Evolutionary conservation across 106 monocot species (phyloP).

Genomic region (Ottelia alismoides): DNA sequence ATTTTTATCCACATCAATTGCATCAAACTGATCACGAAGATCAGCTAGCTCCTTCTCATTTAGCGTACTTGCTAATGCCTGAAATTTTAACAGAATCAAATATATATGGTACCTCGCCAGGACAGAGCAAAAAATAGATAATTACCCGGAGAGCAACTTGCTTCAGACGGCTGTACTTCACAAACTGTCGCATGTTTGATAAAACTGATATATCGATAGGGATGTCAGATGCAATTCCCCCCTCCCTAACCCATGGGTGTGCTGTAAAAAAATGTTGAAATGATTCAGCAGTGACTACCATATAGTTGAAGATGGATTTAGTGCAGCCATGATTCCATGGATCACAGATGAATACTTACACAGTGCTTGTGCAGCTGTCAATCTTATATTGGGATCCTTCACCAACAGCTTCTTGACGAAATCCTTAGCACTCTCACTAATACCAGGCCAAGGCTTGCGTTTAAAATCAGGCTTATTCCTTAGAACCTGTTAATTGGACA

Average conservation of each 20-base stretch:
- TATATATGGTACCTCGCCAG: too few relatives aligned
- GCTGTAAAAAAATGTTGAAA: too few relatives aligned
- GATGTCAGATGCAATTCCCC: slow-evolving; percentile 71
- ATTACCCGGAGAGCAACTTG: slow-evolving; percentile 92
- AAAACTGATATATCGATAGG: slow-evolving; percentile 81
- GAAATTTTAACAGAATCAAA: neutral
- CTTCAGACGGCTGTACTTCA: slow-evolving; percentile 81
- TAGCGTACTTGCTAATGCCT: slow-evolving; percentile 83
- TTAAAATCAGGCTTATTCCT: slow-evolving; percentile 82
- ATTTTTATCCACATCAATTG: slow-evolving; percentile 87
- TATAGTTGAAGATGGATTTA: too few relatives aligned
- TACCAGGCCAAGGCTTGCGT: slow-evolving; percentile 71
- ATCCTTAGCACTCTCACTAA: slow-evolving; percentile 66
- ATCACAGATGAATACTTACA: slow-evolving; percentile 34
- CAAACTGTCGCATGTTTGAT: slow-evolving; percentile 76
- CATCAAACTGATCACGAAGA: slow-evolving; percentile 77
- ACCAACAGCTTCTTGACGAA: slow-evolving; percentile 73
- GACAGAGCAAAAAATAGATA: too few relatives aligned
- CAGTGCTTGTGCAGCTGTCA: slow-evolving; percentile 89
- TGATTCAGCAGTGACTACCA: too few relatives aligned
- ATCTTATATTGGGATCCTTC: slow-evolving; percentile 63
- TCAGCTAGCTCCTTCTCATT: slow-evolving; percentile 66
- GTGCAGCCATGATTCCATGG: neutral
- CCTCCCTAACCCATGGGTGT: slow-evolving; percentile 91
- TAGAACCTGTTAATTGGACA: slow-evolving; percentile 34